Percentiles rank a stretch among this genome's conserved stretches.
Conservation (phyloP, 352 stramenopile species). For the Pythium myriotylum region DNA sequence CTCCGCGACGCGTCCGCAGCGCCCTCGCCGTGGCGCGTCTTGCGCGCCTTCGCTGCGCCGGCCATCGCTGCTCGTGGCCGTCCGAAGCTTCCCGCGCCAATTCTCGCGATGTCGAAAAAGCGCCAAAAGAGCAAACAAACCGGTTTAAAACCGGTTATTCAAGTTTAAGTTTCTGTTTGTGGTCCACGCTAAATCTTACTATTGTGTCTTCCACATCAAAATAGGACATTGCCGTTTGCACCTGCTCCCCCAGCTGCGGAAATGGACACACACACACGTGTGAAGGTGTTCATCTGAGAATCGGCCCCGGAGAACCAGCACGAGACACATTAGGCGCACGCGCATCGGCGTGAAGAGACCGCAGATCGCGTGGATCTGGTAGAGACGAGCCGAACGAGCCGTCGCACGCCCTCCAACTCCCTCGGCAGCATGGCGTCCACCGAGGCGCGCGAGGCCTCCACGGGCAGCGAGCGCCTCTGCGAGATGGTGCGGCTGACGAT, state of each 20-base stretch:
- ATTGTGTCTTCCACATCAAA: neutral
- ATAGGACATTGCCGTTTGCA: no score
- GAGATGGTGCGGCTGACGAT: conserved; percentile 28
- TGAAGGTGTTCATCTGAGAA: no score
- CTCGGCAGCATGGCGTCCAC: neutral
- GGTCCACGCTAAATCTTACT: conserved; percentile 10
- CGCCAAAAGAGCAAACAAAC: conserved; percentile 11
- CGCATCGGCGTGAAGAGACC: neutral
- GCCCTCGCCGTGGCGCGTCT: conserved; percentile 29
- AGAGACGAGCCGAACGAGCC: neutral
- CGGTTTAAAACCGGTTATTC: conserved; percentile 10
- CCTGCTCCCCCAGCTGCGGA: neutral
- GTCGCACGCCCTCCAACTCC: neutral
- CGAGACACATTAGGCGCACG: neutral
- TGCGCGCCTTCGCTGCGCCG: conserved; percentile 23
- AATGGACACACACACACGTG: neutral
- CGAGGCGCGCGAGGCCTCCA: neutral
- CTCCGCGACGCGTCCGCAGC: neutral
- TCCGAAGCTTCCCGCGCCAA: conserved; percentile 21
- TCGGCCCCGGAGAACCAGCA: no score
- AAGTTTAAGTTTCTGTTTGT: conserved; percentile 14
- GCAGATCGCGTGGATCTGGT: neutral
- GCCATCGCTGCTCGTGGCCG: conserved; percentile 6
- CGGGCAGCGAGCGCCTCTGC: neutral
- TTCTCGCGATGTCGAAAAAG: conserved; percentile 18